Conservation (phyloP, 257 asterid genomes). For the Leonotis leonurus region DNA sequence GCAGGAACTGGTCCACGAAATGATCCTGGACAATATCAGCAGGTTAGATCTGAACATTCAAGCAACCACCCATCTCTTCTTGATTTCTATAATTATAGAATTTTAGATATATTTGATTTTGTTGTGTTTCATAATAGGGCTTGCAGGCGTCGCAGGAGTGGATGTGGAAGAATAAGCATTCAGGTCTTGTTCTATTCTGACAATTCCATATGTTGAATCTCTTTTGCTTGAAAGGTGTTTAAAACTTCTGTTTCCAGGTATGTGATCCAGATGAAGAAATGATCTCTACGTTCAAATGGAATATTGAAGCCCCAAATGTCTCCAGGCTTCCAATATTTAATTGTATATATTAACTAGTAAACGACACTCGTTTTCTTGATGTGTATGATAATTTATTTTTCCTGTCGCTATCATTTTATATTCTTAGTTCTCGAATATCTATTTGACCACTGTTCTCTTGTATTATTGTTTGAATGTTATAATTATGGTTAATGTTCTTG, state of each 20-base stretch:
- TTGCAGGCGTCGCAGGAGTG: conserved; percentile 57
- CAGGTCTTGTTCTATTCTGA: conserved; percentile 23
- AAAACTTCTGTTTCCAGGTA: conserved; percentile 17
- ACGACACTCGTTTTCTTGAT: too few relatives aligned
- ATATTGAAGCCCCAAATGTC: too few relatives aligned
- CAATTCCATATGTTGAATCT: not conserved
- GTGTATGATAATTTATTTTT: too few relatives aligned
- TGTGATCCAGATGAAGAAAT: conserved; percentile 12
- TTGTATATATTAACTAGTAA: too few relatives aligned
- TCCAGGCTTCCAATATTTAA: too few relatives aligned
- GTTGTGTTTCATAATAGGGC: conserved; percentile 23
- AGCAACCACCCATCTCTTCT: not conserved
- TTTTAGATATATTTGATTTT: not conserved
- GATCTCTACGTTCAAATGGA: not conserved
- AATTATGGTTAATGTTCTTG: too few relatives aligned
- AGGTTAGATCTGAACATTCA: conserved; percentile 32
- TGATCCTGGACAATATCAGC: conserved; percentile 53
- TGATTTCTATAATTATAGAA: not conserved
- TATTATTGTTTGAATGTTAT: too few relatives aligned
- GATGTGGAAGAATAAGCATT: conserved; percentile 47
- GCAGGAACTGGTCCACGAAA: conserved; percentile 34
- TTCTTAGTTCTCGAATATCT: too few relatives aligned
- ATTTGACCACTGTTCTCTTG: too few relatives aligned
- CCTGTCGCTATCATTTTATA: too few relatives aligned
- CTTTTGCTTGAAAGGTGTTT: not conserved